Base-by-base conservation (phyloP, 225 moss, liverwort and hornwort species). In the Sphagnum tenellum region DNA sequence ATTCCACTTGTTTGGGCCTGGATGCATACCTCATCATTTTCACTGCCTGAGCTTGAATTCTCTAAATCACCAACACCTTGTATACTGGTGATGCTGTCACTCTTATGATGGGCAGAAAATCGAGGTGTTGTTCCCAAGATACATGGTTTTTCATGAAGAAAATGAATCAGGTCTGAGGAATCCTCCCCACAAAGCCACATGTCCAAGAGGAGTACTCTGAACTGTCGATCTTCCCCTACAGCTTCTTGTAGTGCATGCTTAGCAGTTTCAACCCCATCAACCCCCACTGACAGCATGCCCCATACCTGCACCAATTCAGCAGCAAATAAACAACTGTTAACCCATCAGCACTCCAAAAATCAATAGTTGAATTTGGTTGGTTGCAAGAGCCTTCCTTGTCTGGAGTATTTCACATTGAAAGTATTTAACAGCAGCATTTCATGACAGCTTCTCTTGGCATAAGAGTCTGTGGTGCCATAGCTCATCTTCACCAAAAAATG, bases 241-340 rank as follows among this genome's bases (percentile, higher is more conserved):
- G 86, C 86, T 67, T 65, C 59, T 74, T 86, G 73, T 64, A 86
- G 66, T 58, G 79, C 77, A 62, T 62, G 45, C 69, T 77, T 86
- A 55, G 86, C 86, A 62, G 73, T 29, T 63, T 83, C 86, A 12
- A 80, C 75, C 47, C 86, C 82, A 74, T 82, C 80, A 44, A 75
- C 86, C 29, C 86, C 86, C 75, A 77, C 71, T 69, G 86, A 73
- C 12, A 71, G 45, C 86, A 86, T 83, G 66, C 86, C 86, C 86
- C 86, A 86, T 44, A 50, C 72, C 86, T 86, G 82, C 52, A 52
- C 7, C 52, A 52, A 6, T 5, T 52, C 29, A 49, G 5, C 9
- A 49, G 48, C 48, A 5, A 64, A 47, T 9, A 64, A 29, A 29
- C 1, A 29, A 29, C 29, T 29, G 29, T 1, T 1, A 29, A 29